Percentiles rank a stretch among this genome's conserved stretches.
These are phyloP conservation scores for Trichoderma pleuroti DNA, from an alignment of 2,329 filamentous ascomycete genomes.

Conservation along the genomic window DNA sequence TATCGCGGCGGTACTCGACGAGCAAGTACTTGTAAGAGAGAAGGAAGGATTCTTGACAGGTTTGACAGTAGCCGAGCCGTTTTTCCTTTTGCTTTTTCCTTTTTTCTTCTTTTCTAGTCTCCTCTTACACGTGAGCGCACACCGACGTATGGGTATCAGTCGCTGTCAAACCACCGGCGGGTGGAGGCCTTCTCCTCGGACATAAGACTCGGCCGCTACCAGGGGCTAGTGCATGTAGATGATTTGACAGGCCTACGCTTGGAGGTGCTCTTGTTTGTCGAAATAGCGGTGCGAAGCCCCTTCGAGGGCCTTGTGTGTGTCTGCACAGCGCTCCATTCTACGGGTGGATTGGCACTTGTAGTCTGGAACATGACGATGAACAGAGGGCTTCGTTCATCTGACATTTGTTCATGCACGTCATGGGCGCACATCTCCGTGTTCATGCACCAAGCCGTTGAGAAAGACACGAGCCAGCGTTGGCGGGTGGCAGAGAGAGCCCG, in stretches of 20 bases:
- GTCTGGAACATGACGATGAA: background rate
- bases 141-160: background rate
- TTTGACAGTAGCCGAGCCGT: background rate
- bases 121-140: background rate
- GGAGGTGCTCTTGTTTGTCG: constrained; percentile 1
- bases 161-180: background rate
- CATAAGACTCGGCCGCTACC: constrained; percentile 13
- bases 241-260: background rate
- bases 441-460: background rate
- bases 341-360: background rate
- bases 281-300: constrained; percentile 12
- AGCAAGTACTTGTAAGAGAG: background rate
- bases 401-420: constrained; percentile 9
- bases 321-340: background rate
- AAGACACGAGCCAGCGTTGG: too few species aligned
- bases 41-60: background rate
- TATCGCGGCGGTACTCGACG: background rate
- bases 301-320: background rate
- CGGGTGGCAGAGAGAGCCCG: background rate
- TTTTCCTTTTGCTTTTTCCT: background rate
- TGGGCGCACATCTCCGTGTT: constrained; percentile 11
- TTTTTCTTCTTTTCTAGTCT: background rate
- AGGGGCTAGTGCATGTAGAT: background rate
- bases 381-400: constrained; percentile 1
- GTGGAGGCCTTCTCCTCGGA: constrained; percentile 11